Conservation (phyloP, 1,139 yeast genomes). For the Lodderomyces metapsilosis region DNA sequence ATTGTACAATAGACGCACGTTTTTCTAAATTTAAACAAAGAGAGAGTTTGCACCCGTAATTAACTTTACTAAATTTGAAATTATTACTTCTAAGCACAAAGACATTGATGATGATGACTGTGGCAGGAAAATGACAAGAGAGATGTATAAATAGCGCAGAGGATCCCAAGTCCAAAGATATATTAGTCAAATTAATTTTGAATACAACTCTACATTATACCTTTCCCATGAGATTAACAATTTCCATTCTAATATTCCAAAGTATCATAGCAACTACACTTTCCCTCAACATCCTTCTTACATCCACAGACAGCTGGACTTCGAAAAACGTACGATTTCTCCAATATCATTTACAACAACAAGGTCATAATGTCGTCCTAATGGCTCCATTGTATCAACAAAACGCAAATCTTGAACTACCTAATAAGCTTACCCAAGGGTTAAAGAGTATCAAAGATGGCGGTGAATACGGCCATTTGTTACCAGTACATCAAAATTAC, state of each 20-base stretch:
- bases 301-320: conserved; percentile 44
- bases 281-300: conserved; percentile 28
- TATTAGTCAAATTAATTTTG: no score
- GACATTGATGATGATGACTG: no score
- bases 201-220: no score
- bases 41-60: no score
- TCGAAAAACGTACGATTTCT: conserved; percentile 32
- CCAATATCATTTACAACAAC: conserved; percentile 23
- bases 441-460: conserved; percentile 19
- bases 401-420: neutral
- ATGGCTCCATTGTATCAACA: conserved; percentile 33
- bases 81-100: no score
- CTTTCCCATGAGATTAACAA: neutral
- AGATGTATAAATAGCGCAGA: no score
- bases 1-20: no score
- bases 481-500: conserved; percentile 32
- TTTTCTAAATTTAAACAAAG: no score
- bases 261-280: conserved; percentile 4
- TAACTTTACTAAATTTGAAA: no score
- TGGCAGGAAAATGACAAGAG: no score
- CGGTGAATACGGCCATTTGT: conserved; percentile 38
- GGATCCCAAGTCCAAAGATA: no score
- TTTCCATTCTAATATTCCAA: neutral
- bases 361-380: conserved; percentile 29
- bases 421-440: neutral